phyloP scores from a whole-genome alignment of 1,284 basidiomycete species.

The Sporisorium sorghi region DNA sequence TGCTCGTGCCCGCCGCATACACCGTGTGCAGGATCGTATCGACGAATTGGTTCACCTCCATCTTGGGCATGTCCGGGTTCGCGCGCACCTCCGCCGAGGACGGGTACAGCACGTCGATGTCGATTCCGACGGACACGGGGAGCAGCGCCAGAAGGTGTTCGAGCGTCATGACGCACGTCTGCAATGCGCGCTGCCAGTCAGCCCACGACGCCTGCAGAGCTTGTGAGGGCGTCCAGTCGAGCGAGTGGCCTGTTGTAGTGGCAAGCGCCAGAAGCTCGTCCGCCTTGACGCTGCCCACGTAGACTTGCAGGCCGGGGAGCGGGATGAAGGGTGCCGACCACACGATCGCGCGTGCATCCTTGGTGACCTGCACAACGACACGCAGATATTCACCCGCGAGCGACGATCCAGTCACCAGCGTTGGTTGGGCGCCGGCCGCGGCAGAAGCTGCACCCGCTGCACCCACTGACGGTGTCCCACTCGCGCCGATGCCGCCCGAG shows the following conservation, averaged over 20 bases:
- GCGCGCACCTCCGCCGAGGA: slow-evolving; percentile 59
- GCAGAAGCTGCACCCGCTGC: slow-evolving; percentile 22
- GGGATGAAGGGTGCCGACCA: slow-evolving; percentile 81
- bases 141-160: slow-evolving; percentile 60
- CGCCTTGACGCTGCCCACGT: slow-evolving; percentile 84
- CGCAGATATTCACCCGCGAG: slow-evolving; percentile 88
- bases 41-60: slow-evolving; percentile 66
- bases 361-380: slow-evolving; percentile 88
- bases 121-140: slow-evolving; percentile 60
- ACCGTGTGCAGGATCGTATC: slow-evolving; percentile 67
- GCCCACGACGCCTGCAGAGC: slow-evolving; percentile 36
- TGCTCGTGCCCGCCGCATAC: slow-evolving; percentile 62
- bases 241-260: slow-evolving; percentile 37
- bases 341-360: slow-evolving; percentile 86
- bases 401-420: slow-evolving; percentile 82
- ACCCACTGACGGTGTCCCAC: slow-evolving; percentile 22
- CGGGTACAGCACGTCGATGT: slow-evolving; percentile 65
- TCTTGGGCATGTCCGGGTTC: slow-evolving; percentile 57
- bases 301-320: slow-evolving; percentile 78
- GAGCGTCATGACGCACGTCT: slow-evolving; percentile 50
- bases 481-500: slow-evolving; percentile 14
- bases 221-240: slow-evolving; percentile 32
- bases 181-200: slow-evolving; percentile 58
- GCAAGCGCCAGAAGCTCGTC: slow-evolving; percentile 82
- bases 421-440: slow-evolving; percentile 43